phyloP scores from a whole-genome alignment of 257 asterid species.

The Fraxinus anomala region DNA sequence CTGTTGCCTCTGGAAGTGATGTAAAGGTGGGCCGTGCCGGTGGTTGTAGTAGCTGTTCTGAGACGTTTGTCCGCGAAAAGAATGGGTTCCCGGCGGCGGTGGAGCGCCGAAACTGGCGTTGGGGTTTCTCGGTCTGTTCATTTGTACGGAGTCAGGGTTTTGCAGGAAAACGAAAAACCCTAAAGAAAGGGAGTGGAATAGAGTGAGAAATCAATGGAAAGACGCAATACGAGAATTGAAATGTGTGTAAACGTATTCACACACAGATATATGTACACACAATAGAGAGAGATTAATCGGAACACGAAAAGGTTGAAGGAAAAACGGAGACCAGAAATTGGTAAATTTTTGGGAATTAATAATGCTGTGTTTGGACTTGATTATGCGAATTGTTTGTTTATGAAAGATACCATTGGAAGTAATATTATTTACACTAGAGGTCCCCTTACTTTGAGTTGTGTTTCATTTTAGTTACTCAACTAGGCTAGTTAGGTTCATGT shows the following conservation, averaged over 20 bases:
- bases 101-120: conserved; percentile 18
- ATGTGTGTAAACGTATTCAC: too few relatives aligned
- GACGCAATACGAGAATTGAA: not conserved
- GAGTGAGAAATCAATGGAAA: not conserved
- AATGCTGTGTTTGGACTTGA: not conserved
- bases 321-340: not conserved
- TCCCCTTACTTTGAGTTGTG: not conserved
- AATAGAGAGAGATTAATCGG: too few relatives aligned
- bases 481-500: too few relatives aligned
- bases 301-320: not conserved
- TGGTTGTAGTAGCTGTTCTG: conserved; percentile 10
- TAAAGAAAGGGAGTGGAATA: conserved; percentile 13
- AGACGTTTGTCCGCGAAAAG: conserved; percentile 18
- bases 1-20: conserved; percentile 27
- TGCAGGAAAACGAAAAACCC: conserved; percentile 29
- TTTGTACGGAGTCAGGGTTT: conserved; percentile 4
- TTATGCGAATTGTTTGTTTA: too few relatives aligned
- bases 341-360: too few relatives aligned
- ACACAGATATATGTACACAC: too few relatives aligned
- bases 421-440: not conserved
- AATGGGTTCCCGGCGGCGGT: conserved; percentile 22
- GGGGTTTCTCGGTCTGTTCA: conserved; percentile 22
- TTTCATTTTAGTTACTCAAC: not conserved
- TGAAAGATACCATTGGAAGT: not conserved
- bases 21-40: conserved; percentile 24